A percentile compares a stretch with the other conserved stretches of the same genome.
phyloP scores from a whole-genome alignment of 148 eudicot species.

The Persicaria tinctoria region DNA sequence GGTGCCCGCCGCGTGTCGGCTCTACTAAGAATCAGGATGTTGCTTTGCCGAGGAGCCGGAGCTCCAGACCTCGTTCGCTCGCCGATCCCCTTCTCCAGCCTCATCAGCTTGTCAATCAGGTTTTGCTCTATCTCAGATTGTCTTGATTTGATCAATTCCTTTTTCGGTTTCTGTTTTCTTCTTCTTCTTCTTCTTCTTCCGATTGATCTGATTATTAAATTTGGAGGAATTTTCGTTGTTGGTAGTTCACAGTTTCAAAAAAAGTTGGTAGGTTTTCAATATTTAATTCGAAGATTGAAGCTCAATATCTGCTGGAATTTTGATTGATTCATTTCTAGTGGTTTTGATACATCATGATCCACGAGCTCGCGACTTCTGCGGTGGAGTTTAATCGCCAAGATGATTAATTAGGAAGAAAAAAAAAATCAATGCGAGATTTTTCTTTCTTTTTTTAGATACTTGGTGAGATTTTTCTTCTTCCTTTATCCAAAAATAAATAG shows the following conservation, averaged over 20 bases:
- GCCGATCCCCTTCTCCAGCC: slow-evolving; percentile 82
- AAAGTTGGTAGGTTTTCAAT: background rate
- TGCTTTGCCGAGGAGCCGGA: slow-evolving; percentile 57
- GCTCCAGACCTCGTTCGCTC: slow-evolving; percentile 61
- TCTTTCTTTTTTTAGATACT: background rate
- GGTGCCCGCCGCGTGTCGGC: slow-evolving; percentile 29
- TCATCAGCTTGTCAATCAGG: slow-evolving; percentile 76
- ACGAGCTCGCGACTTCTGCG: background rate
- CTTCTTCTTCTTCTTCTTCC: background rate
- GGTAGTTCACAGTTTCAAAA: background rate
- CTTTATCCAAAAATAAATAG: too few relatives aligned
- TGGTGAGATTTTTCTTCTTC: too few relatives aligned
- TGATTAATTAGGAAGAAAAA: background rate
- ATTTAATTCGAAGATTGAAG: background rate
- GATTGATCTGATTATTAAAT: background rate
- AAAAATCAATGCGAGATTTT: background rate
- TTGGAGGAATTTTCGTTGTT: background rate
- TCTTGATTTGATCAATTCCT: too few relatives aligned
- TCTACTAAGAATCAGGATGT: slow-evolving; percentile 21
- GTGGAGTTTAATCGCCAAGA: background rate
- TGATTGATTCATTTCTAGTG: background rate
- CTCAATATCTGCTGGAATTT: too few relatives aligned
- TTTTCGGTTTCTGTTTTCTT: background rate
- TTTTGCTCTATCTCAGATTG: slow-evolving; percentile 10
- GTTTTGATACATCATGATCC: too few relatives aligned